Percentiles rank a stretch among this genome's conserved stretches.
phyloP scores from a whole-genome alignment of 2,329 filamentous ascomycete genomes.

The Fusarium sp. region DNA sequence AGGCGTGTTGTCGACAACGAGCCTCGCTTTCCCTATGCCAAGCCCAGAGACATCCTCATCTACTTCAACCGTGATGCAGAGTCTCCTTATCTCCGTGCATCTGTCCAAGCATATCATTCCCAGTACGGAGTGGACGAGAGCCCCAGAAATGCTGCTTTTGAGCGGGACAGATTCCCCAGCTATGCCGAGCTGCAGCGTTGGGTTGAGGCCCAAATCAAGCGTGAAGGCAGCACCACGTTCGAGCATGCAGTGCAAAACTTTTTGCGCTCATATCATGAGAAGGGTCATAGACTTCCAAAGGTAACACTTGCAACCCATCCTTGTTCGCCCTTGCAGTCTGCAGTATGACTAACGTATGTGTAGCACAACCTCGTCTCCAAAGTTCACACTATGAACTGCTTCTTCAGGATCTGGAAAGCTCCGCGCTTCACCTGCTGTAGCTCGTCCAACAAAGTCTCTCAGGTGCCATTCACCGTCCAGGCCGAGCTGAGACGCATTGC shows the following conservation, averaged over 20 bases:
- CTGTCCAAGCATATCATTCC: conserved; percentile 54
- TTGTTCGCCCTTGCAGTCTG: background rate
- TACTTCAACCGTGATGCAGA: conserved; percentile 52
- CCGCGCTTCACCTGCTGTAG: conserved; percentile 56
- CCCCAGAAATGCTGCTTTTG: conserved; percentile 53
- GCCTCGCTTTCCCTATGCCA: conserved; percentile 53
- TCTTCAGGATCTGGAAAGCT: conserved; percentile 63
- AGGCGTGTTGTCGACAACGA: conserved; percentile 49
- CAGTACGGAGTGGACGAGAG: conserved; percentile 49
- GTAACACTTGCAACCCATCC: conserved; percentile 46
- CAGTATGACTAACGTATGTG: conserved; percentile 33
- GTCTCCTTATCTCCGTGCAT: conserved; percentile 55
- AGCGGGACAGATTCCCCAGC: conserved; percentile 53
- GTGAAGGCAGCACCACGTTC: conserved; percentile 51
- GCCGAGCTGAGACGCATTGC: conserved; percentile 56
- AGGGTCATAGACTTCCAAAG: conserved; percentile 54
- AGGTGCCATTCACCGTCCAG: conserved; percentile 55
- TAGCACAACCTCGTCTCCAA: conserved; percentile 57
- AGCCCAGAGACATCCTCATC: conserved; percentile 52
- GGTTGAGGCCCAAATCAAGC: conserved; percentile 54
- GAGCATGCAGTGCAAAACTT: conserved; percentile 53
- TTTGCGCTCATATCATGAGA: conserved; percentile 52
- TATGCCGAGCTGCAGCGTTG: conserved; percentile 52
- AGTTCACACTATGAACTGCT: conserved; percentile 61
- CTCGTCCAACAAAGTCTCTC: conserved; percentile 52